A percentile compares a stretch with the other conserved stretches of the same genome.
Evolutionary conservation across 106 monocot species (phyloP).

Genomic region (Cymbidium sinense): DNA sequence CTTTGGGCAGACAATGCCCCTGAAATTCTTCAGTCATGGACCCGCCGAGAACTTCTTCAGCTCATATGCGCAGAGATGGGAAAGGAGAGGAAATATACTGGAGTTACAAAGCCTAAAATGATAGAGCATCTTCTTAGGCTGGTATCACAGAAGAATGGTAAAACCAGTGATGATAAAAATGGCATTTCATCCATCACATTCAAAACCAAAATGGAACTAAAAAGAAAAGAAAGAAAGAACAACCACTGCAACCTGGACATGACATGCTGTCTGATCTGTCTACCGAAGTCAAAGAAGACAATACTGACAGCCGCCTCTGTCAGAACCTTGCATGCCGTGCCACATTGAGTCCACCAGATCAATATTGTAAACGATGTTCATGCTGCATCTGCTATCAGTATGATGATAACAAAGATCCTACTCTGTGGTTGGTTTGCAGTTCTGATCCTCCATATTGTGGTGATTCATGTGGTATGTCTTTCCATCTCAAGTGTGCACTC

Average conservation of each 20-base stretch:
- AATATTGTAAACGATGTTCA: constrained; percentile 85
- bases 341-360: constrained; percentile 38
- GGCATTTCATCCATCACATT: constrained; percentile 11
- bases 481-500: constrained; percentile 86
- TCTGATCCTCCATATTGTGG: constrained; percentile 50
- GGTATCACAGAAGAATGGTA: constrained; percentile 46
- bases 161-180: constrained; percentile 5
- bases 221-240: constrained; percentile 48
- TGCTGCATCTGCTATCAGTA: constrained; percentile 84
- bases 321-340: constrained; percentile 77
- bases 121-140: constrained; percentile 72
- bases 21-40: constrained; percentile 79
- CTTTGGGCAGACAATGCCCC: constrained; percentile 62
- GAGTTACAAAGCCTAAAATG: constrained; percentile 82
- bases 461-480: constrained; percentile 44
- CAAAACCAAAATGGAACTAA: constrained; percentile 21
- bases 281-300: constrained; percentile 14
- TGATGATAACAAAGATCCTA: constrained; percentile 98
- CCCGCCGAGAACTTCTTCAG: constrained; percentile 79
- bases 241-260: constrained; percentile 8
- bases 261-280: constrained; percentile 4
- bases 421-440: constrained; percentile 83
- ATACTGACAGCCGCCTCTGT: constrained; percentile 34
- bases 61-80: constrained; percentile 87
- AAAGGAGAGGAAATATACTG: constrained; percentile 87